Percentiles rank a stretch among this genome's conserved stretches.
These are phyloP conservation scores for Bipolaris zeicola DNA, from an alignment of 2,329 filamentous ascomycete genomes.

Conservation along the genomic window DNA sequence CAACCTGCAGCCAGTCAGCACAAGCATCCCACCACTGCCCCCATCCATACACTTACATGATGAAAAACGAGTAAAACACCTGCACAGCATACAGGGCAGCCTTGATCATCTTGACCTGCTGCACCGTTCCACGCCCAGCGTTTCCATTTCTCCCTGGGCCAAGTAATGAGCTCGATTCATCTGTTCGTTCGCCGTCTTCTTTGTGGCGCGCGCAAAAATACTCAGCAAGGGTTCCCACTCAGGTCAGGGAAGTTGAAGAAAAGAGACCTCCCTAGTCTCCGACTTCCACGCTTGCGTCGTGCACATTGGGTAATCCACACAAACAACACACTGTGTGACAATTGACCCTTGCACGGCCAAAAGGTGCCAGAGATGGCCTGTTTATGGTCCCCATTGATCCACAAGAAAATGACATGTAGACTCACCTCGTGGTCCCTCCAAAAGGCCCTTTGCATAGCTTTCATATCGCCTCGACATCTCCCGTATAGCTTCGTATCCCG, in stretches of 20 bases:
- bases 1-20: conserved; percentile 66
- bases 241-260: conserved; percentile 13
- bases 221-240: conserved; percentile 35
- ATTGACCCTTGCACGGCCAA: too few species aligned
- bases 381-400: neutral
- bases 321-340: too few species aligned
- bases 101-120: conserved; percentile 77
- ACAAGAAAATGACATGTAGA: conserved; percentile 9
- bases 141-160: conserved; percentile 70
- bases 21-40: neutral
- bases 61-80: conserved; percentile 99
- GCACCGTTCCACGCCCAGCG: conserved; percentile 62
- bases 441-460: conserved; percentile 36
- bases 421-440: conserved; percentile 44
- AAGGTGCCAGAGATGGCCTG: too few species aligned
- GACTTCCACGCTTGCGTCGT: conserved; percentile 3
- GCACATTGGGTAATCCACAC: neutral
- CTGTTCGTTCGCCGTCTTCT: conserved; percentile 25
- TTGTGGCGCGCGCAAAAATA: conserved; percentile 15
- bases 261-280: conserved; percentile 13
- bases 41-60: conserved; percentile 76
- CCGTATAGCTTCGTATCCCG: conserved; percentile 91
- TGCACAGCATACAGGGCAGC: conserved; percentile 85
- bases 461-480: conserved; percentile 80
- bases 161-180: conserved; percentile 71